Evolutionary conservation across 2,329 filamentous ascomycete species (phyloP).

Genomic region (Escovopsis sp.): DNA sequence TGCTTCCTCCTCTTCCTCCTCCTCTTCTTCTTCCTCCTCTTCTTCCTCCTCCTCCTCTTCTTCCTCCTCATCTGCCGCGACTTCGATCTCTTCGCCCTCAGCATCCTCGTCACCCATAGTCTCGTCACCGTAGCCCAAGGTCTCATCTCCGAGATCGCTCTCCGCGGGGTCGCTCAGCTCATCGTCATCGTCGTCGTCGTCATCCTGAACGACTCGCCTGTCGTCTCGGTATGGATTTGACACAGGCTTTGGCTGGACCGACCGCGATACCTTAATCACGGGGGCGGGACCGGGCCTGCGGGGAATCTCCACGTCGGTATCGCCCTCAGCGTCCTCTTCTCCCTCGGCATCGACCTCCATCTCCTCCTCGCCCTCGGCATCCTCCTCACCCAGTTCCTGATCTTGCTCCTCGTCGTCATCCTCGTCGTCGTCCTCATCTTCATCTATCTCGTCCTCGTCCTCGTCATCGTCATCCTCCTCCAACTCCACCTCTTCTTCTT

Average conservation of each 20-base stretch:
- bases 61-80: constrained; percentile 25
- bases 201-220: constrained; percentile 28
- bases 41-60: constrained; percentile 25
- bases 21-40: constrained; percentile 23
- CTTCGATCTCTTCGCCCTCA: constrained; percentile 29
- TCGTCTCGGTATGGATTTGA: constrained; percentile 24
- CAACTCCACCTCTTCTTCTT: constrained; percentile 20
- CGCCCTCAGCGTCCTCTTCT: constrained; percentile 22
- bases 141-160: constrained; percentile 28
- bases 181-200: constrained; percentile 37
- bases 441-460: constrained; percentile 30
- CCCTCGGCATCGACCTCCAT: constrained; percentile 24
- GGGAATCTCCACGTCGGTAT: constrained; percentile 29
- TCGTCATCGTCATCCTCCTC: constrained; percentile 26
- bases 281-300: constrained; percentile 14
- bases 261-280: constrained; percentile 32
- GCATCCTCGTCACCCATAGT: constrained; percentile 33
- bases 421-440: constrained; percentile 22
- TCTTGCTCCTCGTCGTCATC: constrained; percentile 31
- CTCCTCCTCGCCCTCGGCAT: constrained; percentile 26
- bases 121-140: constrained; percentile 26
- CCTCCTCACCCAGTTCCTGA: constrained; percentile 23
- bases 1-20: constrained; percentile 25
- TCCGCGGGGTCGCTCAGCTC: constrained; percentile 39
- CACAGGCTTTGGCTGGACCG: constrained; percentile 14